phyloP scores from a whole-genome alignment of 306 rosid genomes.

The Rosa rugosa region DNA sequence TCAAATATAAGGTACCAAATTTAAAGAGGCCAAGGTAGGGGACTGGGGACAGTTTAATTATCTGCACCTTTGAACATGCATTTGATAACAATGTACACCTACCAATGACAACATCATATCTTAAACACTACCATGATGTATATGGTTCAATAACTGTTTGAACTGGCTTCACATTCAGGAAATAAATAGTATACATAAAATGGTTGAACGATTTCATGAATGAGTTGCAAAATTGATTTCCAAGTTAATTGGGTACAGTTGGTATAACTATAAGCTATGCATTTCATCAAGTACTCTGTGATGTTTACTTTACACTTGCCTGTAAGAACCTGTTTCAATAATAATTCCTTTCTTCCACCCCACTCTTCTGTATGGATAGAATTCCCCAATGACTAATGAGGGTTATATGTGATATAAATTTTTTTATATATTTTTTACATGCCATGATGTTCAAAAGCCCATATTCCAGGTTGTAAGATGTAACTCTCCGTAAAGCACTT shows the following conservation, averaged over 20 bases:
- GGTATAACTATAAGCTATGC: not conserved
- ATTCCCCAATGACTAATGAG: not conserved
- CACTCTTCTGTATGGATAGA: not conserved
- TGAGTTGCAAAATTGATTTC: not conserved
- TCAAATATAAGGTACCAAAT: not conserved
- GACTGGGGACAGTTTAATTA: not conserved
- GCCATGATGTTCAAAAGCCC: conserved; percentile 5
- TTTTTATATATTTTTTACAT: not conserved
- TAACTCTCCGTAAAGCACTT: not conserved
- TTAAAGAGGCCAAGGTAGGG: not conserved
- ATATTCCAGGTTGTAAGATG: conserved; percentile 9
- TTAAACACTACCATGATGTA: not conserved
- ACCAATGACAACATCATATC: not conserved
- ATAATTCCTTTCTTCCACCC: conserved; percentile 26
- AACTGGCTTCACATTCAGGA: conserved; percentile 7
- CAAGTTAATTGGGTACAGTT: not conserved
- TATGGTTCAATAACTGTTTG: not conserved
- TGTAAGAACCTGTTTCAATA: not conserved
- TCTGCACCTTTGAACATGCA: not conserved
- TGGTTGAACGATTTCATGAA: not conserved
- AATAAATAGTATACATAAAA: not conserved
- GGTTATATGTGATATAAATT: not conserved
- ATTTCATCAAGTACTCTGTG: not conserved
- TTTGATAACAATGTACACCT: not conserved
- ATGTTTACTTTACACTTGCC: not conserved